Evolutionary conservation across 768 basidiomycete genomes (phyloP), one percentile per base, ranked within the genome.

Genomic region (Pisolithus microcarpus): DNA sequence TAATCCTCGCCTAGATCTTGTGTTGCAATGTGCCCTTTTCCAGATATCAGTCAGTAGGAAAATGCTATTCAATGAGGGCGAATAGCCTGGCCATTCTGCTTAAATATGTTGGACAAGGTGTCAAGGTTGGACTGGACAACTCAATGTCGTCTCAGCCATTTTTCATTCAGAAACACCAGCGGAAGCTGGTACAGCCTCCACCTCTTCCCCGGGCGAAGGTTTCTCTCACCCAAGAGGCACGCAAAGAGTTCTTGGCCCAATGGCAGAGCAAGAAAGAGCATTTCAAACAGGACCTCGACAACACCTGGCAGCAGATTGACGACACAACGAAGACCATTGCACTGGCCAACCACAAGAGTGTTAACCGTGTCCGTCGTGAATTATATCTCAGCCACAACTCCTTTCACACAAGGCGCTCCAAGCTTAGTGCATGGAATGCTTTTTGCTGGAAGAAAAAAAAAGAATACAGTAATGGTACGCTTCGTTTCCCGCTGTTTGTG

Each of bases 371-470:
- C 21, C 45, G 44, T 21, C 21, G 39, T 16, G 21, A 54, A 34
- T 37, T 54, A 18, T 47, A 50, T 19, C 42, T 53, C 21, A 43
- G 49, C 24, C 19, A 8, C 26, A 39, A n/a, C 4, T 23, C 49
- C n/a, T n/a, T n/a, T n/a, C n/a, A n/a, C n/a, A n/a, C n/a, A n/a
- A n/a, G n/a, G n/a, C n/a, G n/a, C n/a, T n/a, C n/a, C n/a, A n/a
- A n/a, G n/a, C n/a, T n/a, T n/a, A n/a, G n/a, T n/a, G n/a, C n/a
- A n/a, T n/a, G n/a, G n/a, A n/a, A n/a, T n/a, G n/a, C n/a, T n/a
- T n/a, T n/a, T n/a, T n/a, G n/a, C n/a, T n/a, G n/a, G 53, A 54
- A 54, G 38, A 50, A 50, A 24, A 24, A 36, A 45, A 46, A 30
- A 24, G 28, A 42, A 46, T 19, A 46, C 1, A 11, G 42, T 10